These are phyloP conservation scores for Kuraishia borneana DNA, from an alignment of 805 yeast genomes.

Conservation along the genomic window DNA sequence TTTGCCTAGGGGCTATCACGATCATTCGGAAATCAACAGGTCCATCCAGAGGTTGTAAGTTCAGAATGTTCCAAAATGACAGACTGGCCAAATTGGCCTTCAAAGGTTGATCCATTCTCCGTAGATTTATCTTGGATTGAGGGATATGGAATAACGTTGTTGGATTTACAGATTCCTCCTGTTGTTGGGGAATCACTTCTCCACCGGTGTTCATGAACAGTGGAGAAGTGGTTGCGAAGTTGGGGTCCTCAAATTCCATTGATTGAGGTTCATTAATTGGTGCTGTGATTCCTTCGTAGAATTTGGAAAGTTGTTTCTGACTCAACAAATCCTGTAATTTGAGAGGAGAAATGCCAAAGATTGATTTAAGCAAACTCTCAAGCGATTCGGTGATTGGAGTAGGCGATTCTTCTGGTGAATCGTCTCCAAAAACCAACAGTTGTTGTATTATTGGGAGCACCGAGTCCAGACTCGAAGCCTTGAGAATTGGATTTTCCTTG, in stretches of 20 bases:
- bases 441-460: conserved; percentile 21
- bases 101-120: conserved; percentile 24
- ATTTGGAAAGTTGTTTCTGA: background rate
- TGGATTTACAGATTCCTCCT: conserved; percentile 6
- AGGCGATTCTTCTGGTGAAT: conserved; percentile 7
- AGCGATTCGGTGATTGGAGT: background rate
- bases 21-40: conserved; percentile 42
- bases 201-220: conserved; percentile 11
- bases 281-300: background rate
- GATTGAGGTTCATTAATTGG: background rate
- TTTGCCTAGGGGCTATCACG: conserved; percentile 22
- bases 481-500: conserved; percentile 21
- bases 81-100: conserved; percentile 37
- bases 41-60: conserved; percentile 40
- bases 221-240: conserved; percentile 21
- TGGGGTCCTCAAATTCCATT: conserved; percentile 26
- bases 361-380: conserved; percentile 6
- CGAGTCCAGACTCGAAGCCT: conserved; percentile 8
- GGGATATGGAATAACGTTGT: conserved; percentile 22
- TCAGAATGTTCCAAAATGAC: conserved; percentile 45
- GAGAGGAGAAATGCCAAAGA: conserved; percentile 15
- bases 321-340: conserved; percentile 12
- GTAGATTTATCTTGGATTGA: conserved; percentile 22
- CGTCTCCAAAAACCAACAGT: conserved; percentile 9
- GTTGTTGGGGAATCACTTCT: background rate